phyloP scores from a whole-genome alignment of 2,329 filamentous ascomycete species.

The Nothopassalora personata region DNA sequence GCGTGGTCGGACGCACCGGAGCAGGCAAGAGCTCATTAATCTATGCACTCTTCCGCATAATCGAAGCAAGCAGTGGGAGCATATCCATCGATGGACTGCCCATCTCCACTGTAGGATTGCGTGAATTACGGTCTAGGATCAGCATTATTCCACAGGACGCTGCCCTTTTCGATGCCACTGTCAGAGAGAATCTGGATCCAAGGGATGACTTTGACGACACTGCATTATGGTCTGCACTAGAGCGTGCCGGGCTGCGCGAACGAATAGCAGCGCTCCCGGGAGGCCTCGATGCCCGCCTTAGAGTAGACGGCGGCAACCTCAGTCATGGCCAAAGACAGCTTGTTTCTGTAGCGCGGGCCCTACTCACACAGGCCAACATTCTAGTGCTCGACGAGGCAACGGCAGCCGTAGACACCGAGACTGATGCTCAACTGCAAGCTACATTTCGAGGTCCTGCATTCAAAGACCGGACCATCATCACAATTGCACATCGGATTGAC shows the following conservation, averaged over 20 bases:
- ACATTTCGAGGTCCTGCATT: constrained; percentile 65
- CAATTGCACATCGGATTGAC: constrained; percentile 96
- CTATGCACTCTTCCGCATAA: constrained; percentile 88
- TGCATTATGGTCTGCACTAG: constrained; percentile 78
- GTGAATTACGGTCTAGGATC: constrained; percentile 81
- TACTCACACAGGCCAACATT: constrained; percentile 94
- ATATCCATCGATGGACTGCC: constrained; percentile 88
- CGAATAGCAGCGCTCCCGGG: constrained; percentile 82
- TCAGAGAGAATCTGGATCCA: constrained; percentile 93
- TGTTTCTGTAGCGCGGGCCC: constrained; percentile 83
- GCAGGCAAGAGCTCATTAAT: constrained; percentile 95
- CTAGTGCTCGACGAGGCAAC: constrained; percentile 96
- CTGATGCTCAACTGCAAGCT: constrained; percentile 59
- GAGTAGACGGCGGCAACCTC: constrained; percentile 95
- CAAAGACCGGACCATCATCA: constrained; percentile 91
- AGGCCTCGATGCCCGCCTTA: constrained; percentile 79
- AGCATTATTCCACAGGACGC: constrained; percentile 98
- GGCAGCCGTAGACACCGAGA: constrained; percentile 65
- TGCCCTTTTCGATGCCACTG: constrained; percentile 85
- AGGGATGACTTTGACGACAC: constrained; percentile 94
- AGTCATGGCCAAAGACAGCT: constrained; percentile 94
- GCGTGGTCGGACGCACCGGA: constrained; percentile 95
- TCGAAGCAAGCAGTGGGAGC: constrained; percentile 75
- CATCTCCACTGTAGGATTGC: constrained; percentile 80
- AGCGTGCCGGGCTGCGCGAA: constrained; percentile 89